phyloP scores from a whole-genome alignment of 257 asterid species.

The Solanum boliviense region DNA sequence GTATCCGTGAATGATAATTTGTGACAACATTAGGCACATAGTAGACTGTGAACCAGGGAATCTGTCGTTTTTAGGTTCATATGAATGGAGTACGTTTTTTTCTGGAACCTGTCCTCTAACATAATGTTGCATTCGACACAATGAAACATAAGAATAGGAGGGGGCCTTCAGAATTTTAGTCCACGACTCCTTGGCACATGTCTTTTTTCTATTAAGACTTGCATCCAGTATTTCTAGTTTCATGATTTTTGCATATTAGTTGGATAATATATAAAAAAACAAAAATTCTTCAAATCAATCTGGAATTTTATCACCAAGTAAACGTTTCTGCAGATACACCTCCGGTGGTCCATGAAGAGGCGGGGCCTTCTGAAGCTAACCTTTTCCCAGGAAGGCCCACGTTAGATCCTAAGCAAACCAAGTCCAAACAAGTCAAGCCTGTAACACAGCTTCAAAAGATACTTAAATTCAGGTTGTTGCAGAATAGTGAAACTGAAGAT shows the following conservation, averaged over 20 bases:
- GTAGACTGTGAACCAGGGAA: neutral
- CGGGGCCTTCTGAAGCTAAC: conserved; percentile 53
- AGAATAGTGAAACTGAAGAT: conserved; percentile 23
- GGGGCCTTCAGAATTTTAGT: neutral
- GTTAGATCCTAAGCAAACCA: conserved; percentile 11
- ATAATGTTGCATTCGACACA: neutral
- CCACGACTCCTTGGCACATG: neutral
- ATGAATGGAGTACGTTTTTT: neutral
- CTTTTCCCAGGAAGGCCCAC: conserved; percentile 32
- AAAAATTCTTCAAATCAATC: neutral
- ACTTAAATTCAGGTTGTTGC: conserved; percentile 50
- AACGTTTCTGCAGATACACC: conserved; percentile 28
- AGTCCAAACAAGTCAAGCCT: conserved; percentile 47
- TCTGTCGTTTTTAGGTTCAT: neutral
- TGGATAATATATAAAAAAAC: neutral
- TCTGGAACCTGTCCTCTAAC: neutral
- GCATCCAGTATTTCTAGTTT: neutral
- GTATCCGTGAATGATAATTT: neutral
- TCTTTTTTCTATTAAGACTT: neutral
- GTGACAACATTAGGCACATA: neutral
- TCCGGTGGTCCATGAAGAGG: conserved; percentile 32
- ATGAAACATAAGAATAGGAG: neutral
- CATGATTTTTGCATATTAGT: neutral
- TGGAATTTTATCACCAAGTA: neutral
- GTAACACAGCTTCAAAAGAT: conserved; percentile 47